Base-by-base conservation (phyloP, 805 yeast species). In the Lipomyces oligophaga region DNA sequence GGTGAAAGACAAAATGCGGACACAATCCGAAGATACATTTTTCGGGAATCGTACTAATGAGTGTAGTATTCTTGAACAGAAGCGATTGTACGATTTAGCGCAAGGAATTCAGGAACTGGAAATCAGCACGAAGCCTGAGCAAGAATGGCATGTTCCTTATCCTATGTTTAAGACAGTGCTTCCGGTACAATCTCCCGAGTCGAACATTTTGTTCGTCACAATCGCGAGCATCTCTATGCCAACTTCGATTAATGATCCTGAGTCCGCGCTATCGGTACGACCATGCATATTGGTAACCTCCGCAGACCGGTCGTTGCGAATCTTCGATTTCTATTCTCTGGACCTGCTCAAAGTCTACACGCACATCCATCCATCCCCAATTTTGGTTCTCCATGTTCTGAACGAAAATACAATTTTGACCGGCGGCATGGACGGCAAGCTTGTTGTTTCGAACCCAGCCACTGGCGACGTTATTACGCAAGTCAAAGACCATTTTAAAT, bases 371-470 rank as follows among this genome's bases (percentile, higher is more conserved):
- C 35, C 50, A 11, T 52, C 57, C 10, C 55, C 58, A 5, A 46
- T 55, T 16, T 31, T 55, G 40, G 34, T 38, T 10, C 34, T 49
- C 15, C 46, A 38, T 21, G 53, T 52, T 56, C 5, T 69, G 7
- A 49, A 55, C 4, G 60, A 58, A 5, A 54, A 59, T 2, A 43
- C 65, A 8, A 46, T 75, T 0, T 45, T 73, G 5, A 60, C 74
- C 11, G 73, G 75, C 38, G 81, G 79, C 0, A 76, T 78, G 79
- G 72, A 76, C 59, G 83, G 83, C 5, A 61, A 58, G 30, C 56
- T 73, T 2, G 62, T 62, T 36, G 54, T 67, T 20, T 54, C 61
- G 18, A 42, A 55, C 18, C 28, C 62, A 4, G 41, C 26, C 2
- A 46, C 52, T 4, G 44, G 44, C 3, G 53, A 46, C 2, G 18